Conservation (phyloP, 2,329 filamentous ascomycete species). For the Myriosclerotinia duriaeana region DNA sequence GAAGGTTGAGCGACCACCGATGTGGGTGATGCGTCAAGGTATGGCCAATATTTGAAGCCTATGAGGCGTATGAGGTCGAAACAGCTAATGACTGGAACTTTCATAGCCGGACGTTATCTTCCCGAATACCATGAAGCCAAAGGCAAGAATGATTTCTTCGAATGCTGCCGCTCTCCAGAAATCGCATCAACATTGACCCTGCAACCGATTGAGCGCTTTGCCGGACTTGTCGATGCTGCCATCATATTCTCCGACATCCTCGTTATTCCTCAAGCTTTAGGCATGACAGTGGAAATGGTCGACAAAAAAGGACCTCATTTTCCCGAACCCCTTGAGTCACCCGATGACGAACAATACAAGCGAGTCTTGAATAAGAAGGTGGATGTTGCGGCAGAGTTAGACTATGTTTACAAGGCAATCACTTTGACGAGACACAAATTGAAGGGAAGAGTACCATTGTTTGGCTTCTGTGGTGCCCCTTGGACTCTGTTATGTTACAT, state of each 20-base stretch:
- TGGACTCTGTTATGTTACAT: constrained; percentile 99
- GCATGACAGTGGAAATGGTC: constrained; percentile 98
- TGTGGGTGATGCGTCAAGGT: constrained; percentile 99
- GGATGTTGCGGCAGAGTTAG: constrained; percentile 80
- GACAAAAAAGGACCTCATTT: constrained; percentile 97
- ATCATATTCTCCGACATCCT: constrained; percentile 99
- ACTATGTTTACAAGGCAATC: constrained; percentile 95
- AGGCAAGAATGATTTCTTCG: constrained; percentile 89
- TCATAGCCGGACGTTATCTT: constrained; percentile 85
- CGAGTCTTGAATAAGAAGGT: constrained; percentile 74
- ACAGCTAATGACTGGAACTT: neutral
- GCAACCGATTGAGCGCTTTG: constrained; percentile 90
- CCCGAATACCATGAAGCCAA: constrained; percentile 98
- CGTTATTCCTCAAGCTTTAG: constrained; percentile 95
- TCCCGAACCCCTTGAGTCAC: constrained; percentile 75
- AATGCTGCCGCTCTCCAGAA: constrained; percentile 91
- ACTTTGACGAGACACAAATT: constrained; percentile 87
- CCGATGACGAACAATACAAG: constrained; percentile 79
- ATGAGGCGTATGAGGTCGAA: constrained; percentile 11
- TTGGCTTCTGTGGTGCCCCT: constrained; percentile 94
- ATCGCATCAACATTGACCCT: constrained; percentile 90
- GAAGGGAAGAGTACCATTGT: constrained; percentile 82
- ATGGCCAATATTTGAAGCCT: constrained; percentile 31
- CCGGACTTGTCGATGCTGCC: constrained; percentile 86
- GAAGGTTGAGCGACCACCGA: constrained; percentile 86